Percentiles rank a stretch among this genome's conserved stretches.
These are phyloP conservation scores for Plasmopara muralis DNA, from an alignment of 352 stramenopile species.

Conservation along the genomic window DNA sequence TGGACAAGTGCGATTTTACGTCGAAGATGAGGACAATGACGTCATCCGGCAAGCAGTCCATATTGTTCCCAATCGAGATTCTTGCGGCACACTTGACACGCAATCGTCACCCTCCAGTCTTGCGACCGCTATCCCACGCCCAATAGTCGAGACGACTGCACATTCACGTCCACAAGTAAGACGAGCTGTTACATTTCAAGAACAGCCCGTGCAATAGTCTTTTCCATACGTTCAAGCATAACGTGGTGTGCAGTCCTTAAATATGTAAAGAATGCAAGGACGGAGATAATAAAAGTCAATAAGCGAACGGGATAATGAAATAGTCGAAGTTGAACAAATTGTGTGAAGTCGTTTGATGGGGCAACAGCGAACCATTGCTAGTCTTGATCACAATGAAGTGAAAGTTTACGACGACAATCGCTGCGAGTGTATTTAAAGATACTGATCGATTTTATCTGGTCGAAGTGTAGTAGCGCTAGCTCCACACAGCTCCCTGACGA, in stretches of 20 bases:
- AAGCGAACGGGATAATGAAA: too few species aligned
- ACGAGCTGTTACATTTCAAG: constrained; percentile 21
- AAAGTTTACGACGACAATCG: too few species aligned
- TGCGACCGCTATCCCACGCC: constrained; percentile 1
- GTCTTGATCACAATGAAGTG: too few species aligned
- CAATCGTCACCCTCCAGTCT: constrained; percentile 1
- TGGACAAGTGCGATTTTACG: constrained; percentile 40
- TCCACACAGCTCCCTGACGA: constrained; percentile 39
- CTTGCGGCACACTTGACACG: constrained; percentile 3
- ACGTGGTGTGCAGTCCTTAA: too few species aligned
- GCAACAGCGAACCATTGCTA: too few species aligned
- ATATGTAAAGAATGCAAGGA: neutral
- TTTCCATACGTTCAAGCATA: too few species aligned
- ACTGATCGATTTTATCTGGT: neutral
- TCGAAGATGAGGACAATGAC: constrained; percentile 31
- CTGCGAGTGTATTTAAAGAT: too few species aligned
- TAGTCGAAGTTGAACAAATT: too few species aligned
- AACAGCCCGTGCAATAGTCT: too few species aligned
- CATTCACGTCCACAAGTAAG: constrained; percentile 6
- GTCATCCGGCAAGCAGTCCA: constrained; percentile 37
- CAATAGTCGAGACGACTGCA: constrained; percentile 4
- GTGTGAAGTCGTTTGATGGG: too few species aligned
- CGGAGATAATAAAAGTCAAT: neutral
- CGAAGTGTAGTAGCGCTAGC: constrained; percentile 13
- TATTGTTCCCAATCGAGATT: constrained; percentile 30